These are phyloP conservation scores for Globisporangium splendens DNA, from an alignment of 352 stramenopile species.

Conservation along the genomic window DNA sequence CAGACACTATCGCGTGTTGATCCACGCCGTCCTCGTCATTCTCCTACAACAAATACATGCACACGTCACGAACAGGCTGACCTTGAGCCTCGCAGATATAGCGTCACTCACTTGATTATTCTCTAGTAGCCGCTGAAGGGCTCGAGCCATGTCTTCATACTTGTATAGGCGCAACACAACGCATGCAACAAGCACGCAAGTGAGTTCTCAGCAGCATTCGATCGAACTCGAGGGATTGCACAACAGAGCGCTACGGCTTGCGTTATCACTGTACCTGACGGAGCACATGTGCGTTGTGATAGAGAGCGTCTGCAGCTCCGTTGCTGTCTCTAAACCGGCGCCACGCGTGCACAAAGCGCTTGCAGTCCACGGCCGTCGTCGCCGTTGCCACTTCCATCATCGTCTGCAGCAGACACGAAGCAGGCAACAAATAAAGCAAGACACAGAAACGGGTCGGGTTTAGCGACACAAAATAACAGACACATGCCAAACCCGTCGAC, in stretches of 20 bases:
- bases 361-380: constrained; percentile 27
- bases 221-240: not conserved
- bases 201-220: not conserved
- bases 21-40: constrained; percentile 18
- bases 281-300: not conserved
- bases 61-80: no score
- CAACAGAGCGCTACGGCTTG: not conserved
- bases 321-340: constrained; percentile 24
- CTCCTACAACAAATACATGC: not conserved
- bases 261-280: not conserved
- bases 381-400: constrained; percentile 10
- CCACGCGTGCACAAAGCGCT: constrained; percentile 65
- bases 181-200: not conserved
- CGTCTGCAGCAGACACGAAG: not conserved
- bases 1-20: constrained; percentile 15
- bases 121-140: not conserved
- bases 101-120: constrained; percentile 2
- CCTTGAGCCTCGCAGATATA: no score
- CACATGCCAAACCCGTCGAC: not conserved
- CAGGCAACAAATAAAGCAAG: no score
- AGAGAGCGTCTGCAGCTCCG: not conserved
- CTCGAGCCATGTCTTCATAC: constrained; percentile 5
- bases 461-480: not conserved
- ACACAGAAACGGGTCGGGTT: constrained; percentile 1
- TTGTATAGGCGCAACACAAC: not conserved